Evolutionary conservation across 768 basidiomycete species (phyloP), one percentile per base, ranked within the genome.

Genomic region (Rubroboletus pulcherrimus): DNA sequence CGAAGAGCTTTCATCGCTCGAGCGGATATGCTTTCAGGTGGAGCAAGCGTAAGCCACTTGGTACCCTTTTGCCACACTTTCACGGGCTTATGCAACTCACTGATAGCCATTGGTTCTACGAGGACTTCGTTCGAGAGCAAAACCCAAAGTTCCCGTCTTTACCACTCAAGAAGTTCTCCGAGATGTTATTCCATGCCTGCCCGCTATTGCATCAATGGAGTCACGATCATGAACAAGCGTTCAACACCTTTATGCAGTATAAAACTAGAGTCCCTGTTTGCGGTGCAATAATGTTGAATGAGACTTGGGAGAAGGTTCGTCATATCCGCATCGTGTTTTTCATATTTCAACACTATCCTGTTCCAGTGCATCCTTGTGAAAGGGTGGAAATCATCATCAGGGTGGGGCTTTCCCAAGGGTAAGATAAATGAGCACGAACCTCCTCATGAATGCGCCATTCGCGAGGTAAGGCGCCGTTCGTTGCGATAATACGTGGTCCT

Each of bases 371-470:
- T 99, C n/a, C 81, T 99, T 56, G 97, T 99, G 55, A 94, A 97
- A 73, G 97, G 97, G 7, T 98, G 93, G 93, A 98, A 97, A 72
- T 85, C 92, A 35, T 91, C 88, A 19, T 91, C 97, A 2, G 92
- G 93, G 7, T 99, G 97, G 97, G 89, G 93, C n/a, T 99, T 98
- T 72, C 97, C 97, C 7, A 91, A 96, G 69, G 97, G 97, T n/a
- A 99, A 99, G 75, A 98, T 98, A 71, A 99, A 99, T 65, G 87
- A 95, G 69, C 83, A 89, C 56, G 97, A 99, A 69, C 84, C 87
- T 8, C 82, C 86, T 53, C 80, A 81, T 47, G 81, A 79, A 52
- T 99, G 97, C 72, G 97, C 96, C 3, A 80, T 91, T 51, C 85
- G 97, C 71, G 97, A 99, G 77, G 96, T 95, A 58, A 52, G 83